A percentile compares a stretch with the other conserved stretches of the same genome.
These are phyloP conservation scores for Podospora comata DNA, from an alignment of 495 filamentous ascomycete species.

Conservation along the genomic window DNA sequence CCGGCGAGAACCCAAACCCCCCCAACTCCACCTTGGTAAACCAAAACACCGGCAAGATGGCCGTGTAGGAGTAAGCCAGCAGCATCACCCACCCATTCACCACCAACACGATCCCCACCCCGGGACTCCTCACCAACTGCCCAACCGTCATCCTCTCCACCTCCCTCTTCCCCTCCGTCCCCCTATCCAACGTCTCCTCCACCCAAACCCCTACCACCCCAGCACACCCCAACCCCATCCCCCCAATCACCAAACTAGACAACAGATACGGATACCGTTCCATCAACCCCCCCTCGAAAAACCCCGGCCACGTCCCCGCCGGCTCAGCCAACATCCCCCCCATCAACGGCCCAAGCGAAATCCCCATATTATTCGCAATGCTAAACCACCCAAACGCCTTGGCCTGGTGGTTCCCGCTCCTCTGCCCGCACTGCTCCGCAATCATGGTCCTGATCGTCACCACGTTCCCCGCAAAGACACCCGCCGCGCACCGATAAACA, in stretches of 20 bases:
- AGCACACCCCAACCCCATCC: slow-evolving; percentile 49
- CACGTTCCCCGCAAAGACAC: slow-evolving; percentile 65
- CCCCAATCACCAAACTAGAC: slow-evolving; percentile 52
- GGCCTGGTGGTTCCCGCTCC: slow-evolving; percentile 66
- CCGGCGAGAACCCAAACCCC: slow-evolving; percentile 57
- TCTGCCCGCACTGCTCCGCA: slow-evolving; percentile 61
- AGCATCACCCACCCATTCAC: slow-evolving; percentile 60
- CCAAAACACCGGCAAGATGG: slow-evolving; percentile 61
- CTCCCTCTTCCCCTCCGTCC: slow-evolving; percentile 26
- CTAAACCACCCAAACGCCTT: slow-evolving; percentile 69
- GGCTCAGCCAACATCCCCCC: slow-evolving; percentile 63
- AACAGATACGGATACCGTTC: slow-evolving; percentile 62
- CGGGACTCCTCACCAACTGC: slow-evolving; percentile 57
- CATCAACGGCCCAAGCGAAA: slow-evolving; percentile 63
- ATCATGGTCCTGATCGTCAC: slow-evolving; percentile 71
- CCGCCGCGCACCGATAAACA: slow-evolving; percentile 60
- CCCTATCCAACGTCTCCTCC: slow-evolving; percentile 51
- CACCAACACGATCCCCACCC: slow-evolving; percentile 59
- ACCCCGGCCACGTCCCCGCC: slow-evolving; percentile 50
- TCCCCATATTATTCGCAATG: slow-evolving; percentile 65
- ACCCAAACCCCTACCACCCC: slow-evolving; percentile 48
- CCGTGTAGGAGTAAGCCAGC: slow-evolving; percentile 62
- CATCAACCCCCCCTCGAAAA: slow-evolving; percentile 59
- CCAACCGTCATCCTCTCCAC: slow-evolving; percentile 30
- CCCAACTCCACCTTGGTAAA: slow-evolving; percentile 54